Conservation (phyloP, 73 alveolate species). For the Tetrahymena borealis region DNA sequence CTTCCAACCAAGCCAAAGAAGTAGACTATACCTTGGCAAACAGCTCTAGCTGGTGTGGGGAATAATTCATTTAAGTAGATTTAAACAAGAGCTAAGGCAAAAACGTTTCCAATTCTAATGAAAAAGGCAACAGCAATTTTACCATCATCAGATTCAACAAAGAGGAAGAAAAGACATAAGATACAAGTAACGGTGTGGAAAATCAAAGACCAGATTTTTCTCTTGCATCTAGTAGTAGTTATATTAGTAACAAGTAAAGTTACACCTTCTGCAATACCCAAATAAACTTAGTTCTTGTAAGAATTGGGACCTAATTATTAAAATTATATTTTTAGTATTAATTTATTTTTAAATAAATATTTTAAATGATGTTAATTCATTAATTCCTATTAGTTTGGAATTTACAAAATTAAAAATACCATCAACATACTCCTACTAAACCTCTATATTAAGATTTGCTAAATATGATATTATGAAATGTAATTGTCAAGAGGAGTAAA, state of each 20-base stretch:
- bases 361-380: too few species aligned
- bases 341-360: too few species aligned
- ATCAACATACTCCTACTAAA: too few species aligned
- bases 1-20: background rate
- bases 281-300: background rate
- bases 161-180: background rate
- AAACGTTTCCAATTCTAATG: background rate
- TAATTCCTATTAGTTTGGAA: too few species aligned
- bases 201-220: background rate
- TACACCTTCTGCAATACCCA: background rate
- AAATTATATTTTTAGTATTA: too few species aligned
- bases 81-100: background rate
- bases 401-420: too few species aligned
- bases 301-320: background rate
- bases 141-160: background rate
- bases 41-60: background rate
- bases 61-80: background rate
- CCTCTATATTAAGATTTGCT: too few species aligned
- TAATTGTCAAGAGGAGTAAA: too few species aligned
- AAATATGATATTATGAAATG: too few species aligned
- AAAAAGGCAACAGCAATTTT: background rate
- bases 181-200: background rate
- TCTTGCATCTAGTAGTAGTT: background rate
- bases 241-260: background rate
- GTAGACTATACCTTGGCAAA: background rate